A percentile compares a stretch with the other conserved stretches of the same genome.
Conservation (phyloP, 164 flowering plant species). For the Magnolia officinalis region DNA sequence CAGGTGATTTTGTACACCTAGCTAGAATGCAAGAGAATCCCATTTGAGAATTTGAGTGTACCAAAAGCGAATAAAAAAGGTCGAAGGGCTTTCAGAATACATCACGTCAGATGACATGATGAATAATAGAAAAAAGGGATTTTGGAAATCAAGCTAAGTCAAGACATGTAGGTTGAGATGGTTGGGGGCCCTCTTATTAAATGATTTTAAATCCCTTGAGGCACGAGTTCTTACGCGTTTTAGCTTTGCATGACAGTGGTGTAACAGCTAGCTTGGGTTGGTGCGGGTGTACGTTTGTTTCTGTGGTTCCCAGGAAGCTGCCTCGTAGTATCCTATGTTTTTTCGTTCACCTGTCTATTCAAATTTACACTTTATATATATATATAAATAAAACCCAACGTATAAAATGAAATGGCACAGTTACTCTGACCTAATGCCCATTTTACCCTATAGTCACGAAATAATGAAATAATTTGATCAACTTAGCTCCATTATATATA, state of each 20-base stretch:
- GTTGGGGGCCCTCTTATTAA: not conserved
- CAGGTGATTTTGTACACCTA: not conserved
- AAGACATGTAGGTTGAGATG: constrained; percentile 6
- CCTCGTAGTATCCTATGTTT: not conserved
- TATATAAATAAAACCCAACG: not conserved
- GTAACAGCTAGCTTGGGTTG: constrained; percentile 10
- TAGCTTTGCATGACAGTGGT: constrained; percentile 8
- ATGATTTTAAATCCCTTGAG: not conserved
- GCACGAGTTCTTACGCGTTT: constrained; percentile 11
- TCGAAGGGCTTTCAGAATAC: not conserved
- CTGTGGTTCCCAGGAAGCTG: not conserved
- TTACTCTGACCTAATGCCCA: not conserved
- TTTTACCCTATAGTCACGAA: not conserved
- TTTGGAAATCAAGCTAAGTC: constrained; percentile 1
- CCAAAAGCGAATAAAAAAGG: not conserved
- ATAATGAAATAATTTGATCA: too few relatives aligned
- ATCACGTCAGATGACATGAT: not conserved
- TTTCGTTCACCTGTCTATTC: not conserved
- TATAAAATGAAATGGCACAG: too few relatives aligned
- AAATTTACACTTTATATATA: too few relatives aligned
- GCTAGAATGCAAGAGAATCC: constrained; percentile 1
- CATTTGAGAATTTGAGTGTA: not conserved
- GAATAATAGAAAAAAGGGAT: not conserved
- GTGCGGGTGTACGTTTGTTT: not conserved
- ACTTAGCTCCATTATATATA: not conserved